Base-by-base conservation (phyloP, 163 green algal species). In the Scenedesmus sp. region DNA sequence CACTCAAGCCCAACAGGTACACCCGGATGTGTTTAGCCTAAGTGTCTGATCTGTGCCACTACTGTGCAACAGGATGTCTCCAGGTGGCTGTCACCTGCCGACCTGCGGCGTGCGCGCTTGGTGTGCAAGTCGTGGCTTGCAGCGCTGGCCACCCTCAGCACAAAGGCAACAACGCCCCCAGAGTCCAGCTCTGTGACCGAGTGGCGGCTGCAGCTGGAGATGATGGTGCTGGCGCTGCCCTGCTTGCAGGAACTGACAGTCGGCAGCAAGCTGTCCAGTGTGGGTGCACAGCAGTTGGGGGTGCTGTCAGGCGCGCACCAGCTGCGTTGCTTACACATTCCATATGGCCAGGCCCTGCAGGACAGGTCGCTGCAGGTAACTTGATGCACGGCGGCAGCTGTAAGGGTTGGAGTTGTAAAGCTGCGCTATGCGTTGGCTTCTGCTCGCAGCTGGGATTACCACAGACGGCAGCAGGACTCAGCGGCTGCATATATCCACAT, bases 221-320 rank as follows among this genome's bases (percentile, higher is more conserved):
- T 30, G 26, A 89, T 92, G 81, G 44, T 89, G 0, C 43, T 22
- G 43, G 51, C 61, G 1, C 26, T 92, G 33, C 88, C 88, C 26
- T 92, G 88, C 68, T 56, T 92, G 37, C 88, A 83, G 44, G 43
- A 92, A 51, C 61, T 92, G 5, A 92, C 88, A 12, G 78, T 92
- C 42, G 70, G 88, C 43, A 89, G 88, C 88, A 83, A 65, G 49
- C 88, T 92, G 43, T 92, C 88, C n/a, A 33, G 35, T 44, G 81
- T 92, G 20, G 88, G 46, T 43, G 88, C 88, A 72, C 88, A 92
- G 88, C 88, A 92, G 88, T 68, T 92, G 33, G 51, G 35, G 18
- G 82, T 85, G 81, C 70, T 92, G 20, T 65, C 88, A 33, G 46
- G 20, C 24, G 88, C 81, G 3, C 18, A 61, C 16, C 88, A 92